Conservation (phyloP, 441 rosid species). For the Gossypium trilobum region DNA sequence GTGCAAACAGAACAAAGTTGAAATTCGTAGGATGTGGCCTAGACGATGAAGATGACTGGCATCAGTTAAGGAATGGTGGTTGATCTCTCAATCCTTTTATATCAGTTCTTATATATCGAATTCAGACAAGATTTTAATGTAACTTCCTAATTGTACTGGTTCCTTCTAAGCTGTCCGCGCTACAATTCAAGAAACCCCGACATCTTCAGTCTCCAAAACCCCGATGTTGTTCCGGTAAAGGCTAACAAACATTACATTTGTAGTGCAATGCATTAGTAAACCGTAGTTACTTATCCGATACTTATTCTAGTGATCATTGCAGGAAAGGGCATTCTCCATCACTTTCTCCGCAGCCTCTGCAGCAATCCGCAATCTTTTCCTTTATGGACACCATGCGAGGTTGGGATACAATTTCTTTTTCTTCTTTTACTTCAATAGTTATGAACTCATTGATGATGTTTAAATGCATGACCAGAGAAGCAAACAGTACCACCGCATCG, state of each 20-base stretch:
- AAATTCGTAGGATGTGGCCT: constrained; percentile 61
- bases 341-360: constrained; percentile 51
- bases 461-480: constrained; percentile 41
- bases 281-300: background rate
- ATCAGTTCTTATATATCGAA: background rate
- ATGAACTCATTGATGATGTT: constrained; percentile 10
- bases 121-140: constrained; percentile 6
- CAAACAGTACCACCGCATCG: constrained; percentile 59
- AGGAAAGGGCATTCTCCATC: constrained; percentile 62
- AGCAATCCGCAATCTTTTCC: constrained; percentile 62
- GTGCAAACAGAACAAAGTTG: constrained; percentile 43
- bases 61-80: constrained; percentile 66
- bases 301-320: constrained; percentile 14
- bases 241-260: background rate
- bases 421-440: background rate
- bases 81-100: constrained; percentile 6
- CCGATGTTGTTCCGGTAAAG: constrained; percentile 36
- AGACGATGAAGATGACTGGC: constrained; percentile 84
- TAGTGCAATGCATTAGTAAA: background rate
- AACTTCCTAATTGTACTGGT: constrained; percentile 18
- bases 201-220: constrained; percentile 37
- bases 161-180: constrained; percentile 60
- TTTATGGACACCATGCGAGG: constrained; percentile 59
- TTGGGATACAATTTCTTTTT: constrained; percentile 11
- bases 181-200: constrained; percentile 54